A percentile compares a stretch with the other conserved stretches of the same genome.
These are phyloP conservation scores for Phialophora macrospora DNA, from an alignment of 2,329 filamentous ascomycete species.

Conservation along the genomic window DNA sequence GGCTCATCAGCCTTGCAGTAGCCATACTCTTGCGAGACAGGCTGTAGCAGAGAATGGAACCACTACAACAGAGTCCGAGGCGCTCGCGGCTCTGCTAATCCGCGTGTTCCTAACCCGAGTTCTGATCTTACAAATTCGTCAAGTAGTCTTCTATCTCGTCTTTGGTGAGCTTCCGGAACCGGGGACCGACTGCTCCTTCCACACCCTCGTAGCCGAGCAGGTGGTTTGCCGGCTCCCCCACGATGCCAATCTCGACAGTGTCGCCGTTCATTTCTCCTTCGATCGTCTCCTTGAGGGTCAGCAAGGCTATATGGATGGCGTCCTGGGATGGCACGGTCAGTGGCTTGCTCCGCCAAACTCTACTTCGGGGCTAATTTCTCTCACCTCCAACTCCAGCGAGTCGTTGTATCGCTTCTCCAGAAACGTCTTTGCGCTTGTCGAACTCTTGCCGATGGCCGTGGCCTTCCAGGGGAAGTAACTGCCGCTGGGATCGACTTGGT, in stretches of 20 bases:
- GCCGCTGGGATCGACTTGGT: conserved; percentile 98
- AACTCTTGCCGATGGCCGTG: conserved; percentile 97
- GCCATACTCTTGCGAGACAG: background rate
- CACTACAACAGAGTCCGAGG: background rate
- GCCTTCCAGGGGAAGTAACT: conserved; percentile 99
- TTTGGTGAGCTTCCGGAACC: conserved; percentile 92
- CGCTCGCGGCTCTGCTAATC: no score
- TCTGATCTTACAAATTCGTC: conserved; percentile 76
- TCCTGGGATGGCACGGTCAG: conserved; percentile 55
- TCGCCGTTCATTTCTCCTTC: conserved; percentile 99
- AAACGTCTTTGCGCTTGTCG: conserved; percentile 98
- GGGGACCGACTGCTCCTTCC: conserved; percentile 79
- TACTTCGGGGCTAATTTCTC: background rate
- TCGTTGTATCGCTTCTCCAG: conserved; percentile 99
- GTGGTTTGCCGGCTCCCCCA: conserved; percentile 91
- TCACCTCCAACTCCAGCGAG: conserved; percentile 81
- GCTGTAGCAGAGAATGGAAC: background rate
- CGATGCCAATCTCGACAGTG: conserved; percentile 98
- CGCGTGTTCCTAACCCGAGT: background rate
- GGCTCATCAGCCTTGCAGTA: conserved; percentile 4
- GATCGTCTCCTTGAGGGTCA: conserved; percentile 98
- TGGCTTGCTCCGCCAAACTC: background rate
- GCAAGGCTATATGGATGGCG: conserved; percentile 94
- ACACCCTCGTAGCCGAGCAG: conserved; percentile 90
- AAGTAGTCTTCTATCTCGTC: conserved; percentile 99